Base-by-base conservation (phyloP, 495 filamentous ascomycete species). In the Neurospora tetrasperma region DNA sequence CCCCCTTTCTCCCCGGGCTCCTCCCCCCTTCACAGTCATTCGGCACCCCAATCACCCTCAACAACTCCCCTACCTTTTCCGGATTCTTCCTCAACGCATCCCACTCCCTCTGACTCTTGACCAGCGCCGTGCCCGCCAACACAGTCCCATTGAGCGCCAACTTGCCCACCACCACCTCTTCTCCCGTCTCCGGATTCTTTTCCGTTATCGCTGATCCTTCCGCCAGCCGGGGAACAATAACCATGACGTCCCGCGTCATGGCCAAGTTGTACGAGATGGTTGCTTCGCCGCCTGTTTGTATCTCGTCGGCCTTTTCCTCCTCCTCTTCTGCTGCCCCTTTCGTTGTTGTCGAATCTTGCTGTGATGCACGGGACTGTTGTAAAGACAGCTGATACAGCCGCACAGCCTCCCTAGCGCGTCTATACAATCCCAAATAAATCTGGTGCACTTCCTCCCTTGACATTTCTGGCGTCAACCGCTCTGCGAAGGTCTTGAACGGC, bases 101-200 rank as follows among this genome's bases (percentile, higher is more conserved):
- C 90, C 91, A 94, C 82, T 94, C 91, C 18, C 79, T 83, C 76
- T 91, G 81, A 23, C 80, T 86, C 82, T 94, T 95, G 16, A 96
- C 93, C 83, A 96, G 89, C 68, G 94, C 83, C 40, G 92, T 95
- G 2, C 91, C 92, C n/a, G 89, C 93, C 23, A 96, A 82, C 69
- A 93, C 82, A 0, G 93, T 95, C 23, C 93, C 93, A 73, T 96
- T 95, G 27, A 95, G 79, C 16, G 88, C 86, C 20, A 94, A 80
- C 54, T 83, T 83, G 0, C 91, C 91, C 4, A 89, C 78, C 5
- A 84, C 83, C 5, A 75, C 76, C 0, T 86, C 82, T 43, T 84
- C 80, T 23, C 35, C 5, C 39, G 39, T 39, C 6, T 39, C 7
- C 7, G 7, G 7, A 39, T 39, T 4, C 7, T 39, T 39, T 4